Evolutionary conservation across 441 rosid genomes (phyloP), one percentile per base, ranked within the genome.

Genomic region (Omphalea diandra): DNA sequence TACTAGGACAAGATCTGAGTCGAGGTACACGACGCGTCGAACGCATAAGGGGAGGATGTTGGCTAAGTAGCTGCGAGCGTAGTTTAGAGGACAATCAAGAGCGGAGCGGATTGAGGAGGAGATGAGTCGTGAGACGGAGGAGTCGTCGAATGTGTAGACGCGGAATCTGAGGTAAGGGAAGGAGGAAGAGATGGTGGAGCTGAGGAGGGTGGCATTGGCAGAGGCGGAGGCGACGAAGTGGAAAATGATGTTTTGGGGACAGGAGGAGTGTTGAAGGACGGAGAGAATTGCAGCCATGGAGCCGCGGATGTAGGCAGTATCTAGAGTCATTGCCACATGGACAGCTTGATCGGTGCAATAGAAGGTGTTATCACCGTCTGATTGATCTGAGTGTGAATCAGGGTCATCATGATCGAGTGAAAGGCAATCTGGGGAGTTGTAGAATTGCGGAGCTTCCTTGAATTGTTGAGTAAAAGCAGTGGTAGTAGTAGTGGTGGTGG

Each of bases 41-140:
- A 94, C 91, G 79, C 95, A 88, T 1, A 79, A 63, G 5, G 97
- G 97, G 33, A 94, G 90, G 60, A 90, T 79, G n/a, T 88, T 81
- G 32, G 97, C 89, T 0, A 94, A 78, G 86, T 94, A 94, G 84
- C 86, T 88, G 14, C 97, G 87, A 0, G 97, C 97, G 83, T 94
- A 94, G 84, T 94, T 94, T 5, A 94, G 72, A 0, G 98, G 97
- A 67, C 96, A 90, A 64, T 94, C 98, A 0, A 94, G 77, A 38
- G 98, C 97, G 11, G 94, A 86, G 57, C 98, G 92, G 75, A 94
- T 87, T 8, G 98, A 94, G 59, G 97, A 79, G 61, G 98, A 94
- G 75, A 94, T 94, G 35, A 91, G 84, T 14, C 92, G 75, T 0
- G 91, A 72, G 26, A 88, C 94, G 14, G 88, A 49, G 20, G 88